A percentile compares a stretch with the other conserved stretches of the same genome.
phyloP scores from a whole-genome alignment of 305 asterid species.

The Petunia hybrid region DNA sequence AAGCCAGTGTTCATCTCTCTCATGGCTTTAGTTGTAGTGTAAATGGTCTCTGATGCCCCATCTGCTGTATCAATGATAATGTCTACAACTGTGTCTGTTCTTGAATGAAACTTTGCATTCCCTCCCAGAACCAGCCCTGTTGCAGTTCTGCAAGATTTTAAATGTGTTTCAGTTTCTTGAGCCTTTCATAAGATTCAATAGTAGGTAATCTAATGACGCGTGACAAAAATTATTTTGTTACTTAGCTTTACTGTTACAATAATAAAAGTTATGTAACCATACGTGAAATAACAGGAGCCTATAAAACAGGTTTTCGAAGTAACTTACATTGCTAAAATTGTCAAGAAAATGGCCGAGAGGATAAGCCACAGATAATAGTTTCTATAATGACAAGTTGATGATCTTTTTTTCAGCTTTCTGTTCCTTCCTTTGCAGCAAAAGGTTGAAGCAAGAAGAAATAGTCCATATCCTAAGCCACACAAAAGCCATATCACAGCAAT shows the following conservation, averaged over 20 bases:
- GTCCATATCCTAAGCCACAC: slow-evolving; percentile 75
- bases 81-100: slow-evolving; percentile 66
- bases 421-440: slow-evolving; percentile 44
- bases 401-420: slow-evolving; percentile 50
- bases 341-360: slow-evolving; percentile 56
- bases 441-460: slow-evolving; percentile 48
- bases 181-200: background rate
- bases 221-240: background rate
- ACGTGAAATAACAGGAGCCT: background rate
- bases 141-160: slow-evolving; percentile 55
- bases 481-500: slow-evolving; percentile 67
- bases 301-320: background rate
- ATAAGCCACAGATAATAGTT: slow-evolving; percentile 51
- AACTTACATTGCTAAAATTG: slow-evolving; percentile 74
- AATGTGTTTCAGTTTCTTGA: background rate
- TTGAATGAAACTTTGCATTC: slow-evolving; percentile 64
- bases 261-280: background rate
- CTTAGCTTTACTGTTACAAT: too few species aligned
- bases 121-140: slow-evolving; percentile 81
- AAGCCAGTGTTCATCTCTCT: slow-evolving; percentile 55
- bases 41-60: slow-evolving; percentile 69
- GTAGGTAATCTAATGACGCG: background rate
- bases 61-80: slow-evolving; percentile 86
- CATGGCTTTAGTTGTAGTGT: slow-evolving; percentile 72
- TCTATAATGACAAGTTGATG: slow-evolving; percentile 41